A percentile compares a stretch with the other conserved stretches of the same genome.
These are phyloP conservation scores for Aspergillus proliferans DNA, from an alignment of 2,329 filamentous ascomycete genomes.

Conservation along the genomic window DNA sequence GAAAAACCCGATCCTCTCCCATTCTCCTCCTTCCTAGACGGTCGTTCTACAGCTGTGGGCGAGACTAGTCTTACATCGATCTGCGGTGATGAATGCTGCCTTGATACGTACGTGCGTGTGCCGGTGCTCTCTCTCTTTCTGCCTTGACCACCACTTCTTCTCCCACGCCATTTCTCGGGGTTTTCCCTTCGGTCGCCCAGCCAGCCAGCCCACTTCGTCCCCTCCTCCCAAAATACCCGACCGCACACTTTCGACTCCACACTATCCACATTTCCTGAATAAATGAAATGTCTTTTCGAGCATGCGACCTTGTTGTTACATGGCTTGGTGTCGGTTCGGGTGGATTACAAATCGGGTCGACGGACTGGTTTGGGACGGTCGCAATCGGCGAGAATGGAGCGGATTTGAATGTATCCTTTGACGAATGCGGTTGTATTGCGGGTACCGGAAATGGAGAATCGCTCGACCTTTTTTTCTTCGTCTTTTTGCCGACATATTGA, in stretches of 20 bases:
- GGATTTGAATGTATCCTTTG: slow-evolving; percentile 4
- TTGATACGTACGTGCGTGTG: not conserved
- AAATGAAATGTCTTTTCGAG: not conserved
- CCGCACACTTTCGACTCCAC: not conserved
- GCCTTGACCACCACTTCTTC: slow-evolving; percentile 1
- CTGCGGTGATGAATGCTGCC: not conserved
- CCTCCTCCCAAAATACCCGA: not conserved
- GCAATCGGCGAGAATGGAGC: slow-evolving; percentile 10
- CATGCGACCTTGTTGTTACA: slow-evolving; percentile 5
- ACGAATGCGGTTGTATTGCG: slow-evolving; percentile 13
- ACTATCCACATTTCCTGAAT: not conserved
- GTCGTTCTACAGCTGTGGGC: not conserved
- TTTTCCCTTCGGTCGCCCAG: not conserved
- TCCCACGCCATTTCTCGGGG: not conserved
- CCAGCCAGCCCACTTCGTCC: too few species aligned
- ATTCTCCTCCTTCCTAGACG: too few species aligned
- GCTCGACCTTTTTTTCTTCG: too few species aligned
- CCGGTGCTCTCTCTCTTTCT: not conserved
- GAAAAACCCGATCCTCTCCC: not conserved
- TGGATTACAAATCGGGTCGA: not conserved
- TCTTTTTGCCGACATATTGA: not conserved
- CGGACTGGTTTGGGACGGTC: slow-evolving; percentile 9
- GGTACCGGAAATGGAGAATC: not conserved
- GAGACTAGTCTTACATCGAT: not conserved
- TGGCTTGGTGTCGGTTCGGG: not conserved